Conservation (phyloP, 202 grass and related monocot species). For the Alloteropsis angusta region DNA sequence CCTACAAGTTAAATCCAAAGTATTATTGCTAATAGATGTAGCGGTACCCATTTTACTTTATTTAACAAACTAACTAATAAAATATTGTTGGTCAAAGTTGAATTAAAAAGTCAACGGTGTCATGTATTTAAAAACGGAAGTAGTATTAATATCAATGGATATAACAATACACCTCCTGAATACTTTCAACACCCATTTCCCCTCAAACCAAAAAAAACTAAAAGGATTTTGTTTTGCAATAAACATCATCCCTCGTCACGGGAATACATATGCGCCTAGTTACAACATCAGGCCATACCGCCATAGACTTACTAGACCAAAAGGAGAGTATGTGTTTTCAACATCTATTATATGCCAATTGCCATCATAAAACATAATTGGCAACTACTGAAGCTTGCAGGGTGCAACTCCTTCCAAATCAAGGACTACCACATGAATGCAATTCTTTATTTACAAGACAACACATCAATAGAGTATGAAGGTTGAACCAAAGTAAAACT, state of each 20-base stretch:
- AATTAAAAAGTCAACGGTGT: too few species aligned
- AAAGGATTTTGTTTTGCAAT: too few species aligned
- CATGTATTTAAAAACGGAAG: too few species aligned
- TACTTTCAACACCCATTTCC: not conserved
- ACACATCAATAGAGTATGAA: not conserved
- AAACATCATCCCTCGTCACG: not conserved
- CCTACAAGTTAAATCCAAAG: too few species aligned
- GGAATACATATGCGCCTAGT: not conserved
- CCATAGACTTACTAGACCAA: not conserved
- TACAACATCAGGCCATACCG: too few species aligned
- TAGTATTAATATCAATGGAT: too few species aligned
- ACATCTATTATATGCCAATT: not conserved
- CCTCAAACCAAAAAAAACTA: too few species aligned
- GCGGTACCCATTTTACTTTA: too few species aligned
- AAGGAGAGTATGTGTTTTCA: not conserved
- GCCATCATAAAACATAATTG: not conserved
- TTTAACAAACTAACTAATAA: too few species aligned
- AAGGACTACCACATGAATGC: not conserved
- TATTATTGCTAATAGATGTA: too few species aligned
- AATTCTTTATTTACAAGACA: not conserved
- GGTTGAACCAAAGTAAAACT: not conserved
- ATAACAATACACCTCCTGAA: not conserved
- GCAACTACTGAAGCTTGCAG: not conserved
- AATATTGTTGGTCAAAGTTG: too few species aligned
- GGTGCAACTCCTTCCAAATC: not conserved